Evolutionary conservation across 305 asterid genomes (phyloP).

Genomic region (Fraxinus angustifolia): DNA sequence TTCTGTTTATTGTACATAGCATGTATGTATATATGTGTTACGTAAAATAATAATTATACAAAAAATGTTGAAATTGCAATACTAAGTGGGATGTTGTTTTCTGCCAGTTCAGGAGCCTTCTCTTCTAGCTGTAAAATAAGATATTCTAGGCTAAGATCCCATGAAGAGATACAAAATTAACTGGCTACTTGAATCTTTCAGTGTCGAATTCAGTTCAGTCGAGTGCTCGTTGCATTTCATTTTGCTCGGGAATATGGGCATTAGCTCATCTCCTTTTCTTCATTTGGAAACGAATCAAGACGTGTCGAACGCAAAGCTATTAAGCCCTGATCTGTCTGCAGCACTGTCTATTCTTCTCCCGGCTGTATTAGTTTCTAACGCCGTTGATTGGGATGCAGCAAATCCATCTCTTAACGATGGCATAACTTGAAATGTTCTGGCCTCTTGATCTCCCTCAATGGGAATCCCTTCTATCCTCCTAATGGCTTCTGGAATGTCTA

Average conservation of each 20-base stretch:
- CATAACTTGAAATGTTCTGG: constrained; percentile 10
- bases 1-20: background rate
- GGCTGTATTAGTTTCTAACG: background rate
- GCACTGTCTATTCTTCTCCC: background rate
- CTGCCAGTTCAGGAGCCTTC: background rate
- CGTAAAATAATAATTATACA: background rate
- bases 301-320: constrained; percentile 1
- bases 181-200: constrained; percentile 11
- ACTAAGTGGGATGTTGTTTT: background rate
- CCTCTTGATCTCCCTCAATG: constrained; percentile 14
- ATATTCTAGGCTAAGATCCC: background rate
- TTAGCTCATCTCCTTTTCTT: background rate
- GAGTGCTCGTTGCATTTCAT: background rate
- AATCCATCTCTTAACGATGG: constrained; percentile 29
- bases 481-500: constrained; percentile 50
- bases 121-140: background rate
- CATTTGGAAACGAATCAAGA: background rate
- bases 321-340: constrained; percentile 19
- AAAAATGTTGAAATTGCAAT: background rate
- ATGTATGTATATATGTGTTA: background rate
- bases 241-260: background rate
- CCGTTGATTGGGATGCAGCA: constrained; percentile 16
- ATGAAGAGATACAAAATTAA: background rate
- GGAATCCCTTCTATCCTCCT: constrained; percentile 45
- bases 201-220: background rate